Evolutionary conservation across 306 rosid species (phyloP).

Genomic region (Rosa multiflora): DNA sequence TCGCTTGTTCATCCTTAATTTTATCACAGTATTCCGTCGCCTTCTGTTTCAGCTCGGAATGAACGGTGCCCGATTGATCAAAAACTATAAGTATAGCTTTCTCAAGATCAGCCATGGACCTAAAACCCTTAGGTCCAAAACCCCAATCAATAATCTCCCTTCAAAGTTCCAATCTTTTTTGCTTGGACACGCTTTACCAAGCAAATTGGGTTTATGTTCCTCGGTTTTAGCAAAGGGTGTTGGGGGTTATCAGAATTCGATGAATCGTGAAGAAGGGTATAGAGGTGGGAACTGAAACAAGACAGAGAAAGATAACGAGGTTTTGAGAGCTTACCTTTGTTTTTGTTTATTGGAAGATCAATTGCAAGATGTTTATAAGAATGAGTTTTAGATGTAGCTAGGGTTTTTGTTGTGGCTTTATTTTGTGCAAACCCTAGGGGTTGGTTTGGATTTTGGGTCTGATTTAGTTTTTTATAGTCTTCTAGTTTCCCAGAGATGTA

Average conservation of each 20-base stretch:
- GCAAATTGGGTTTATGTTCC: slow-evolving; percentile 9
- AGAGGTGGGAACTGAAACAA: background rate
- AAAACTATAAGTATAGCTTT: slow-evolving; percentile 77
- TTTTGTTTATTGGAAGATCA: slow-evolving; percentile 20
- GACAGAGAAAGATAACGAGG: slow-evolving; percentile 11
- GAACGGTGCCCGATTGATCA: slow-evolving; percentile 73
- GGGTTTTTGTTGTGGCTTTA: slow-evolving; percentile 16
- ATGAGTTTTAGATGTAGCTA: slow-evolving; percentile 19
- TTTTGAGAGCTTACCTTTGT: slow-evolving; percentile 38
- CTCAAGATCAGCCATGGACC: slow-evolving; percentile 84
- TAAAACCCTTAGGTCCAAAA: slow-evolving; percentile 19
- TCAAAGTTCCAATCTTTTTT: slow-evolving; percentile 31
- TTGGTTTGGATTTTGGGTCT: slow-evolving; percentile 11
- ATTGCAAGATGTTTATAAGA: slow-evolving; percentile 29
- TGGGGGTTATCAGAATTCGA: slow-evolving; percentile 5
- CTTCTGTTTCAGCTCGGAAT: slow-evolving; percentile 59
- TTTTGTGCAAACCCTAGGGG: slow-evolving; percentile 15
- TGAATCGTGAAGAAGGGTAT: background rate
- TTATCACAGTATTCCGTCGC: slow-evolving; percentile 67
- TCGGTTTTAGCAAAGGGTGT: slow-evolving; percentile 15
- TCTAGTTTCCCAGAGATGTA: background rate
- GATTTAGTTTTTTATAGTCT: slow-evolving; percentile 23
- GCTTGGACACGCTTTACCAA: slow-evolving; percentile 9
- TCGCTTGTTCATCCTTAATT: slow-evolving; percentile 58
- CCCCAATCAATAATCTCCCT: slow-evolving; percentile 28